phyloP scores from a whole-genome alignment of 2,329 filamentous ascomycete species.

The Diaporthe longicolla region DNA sequence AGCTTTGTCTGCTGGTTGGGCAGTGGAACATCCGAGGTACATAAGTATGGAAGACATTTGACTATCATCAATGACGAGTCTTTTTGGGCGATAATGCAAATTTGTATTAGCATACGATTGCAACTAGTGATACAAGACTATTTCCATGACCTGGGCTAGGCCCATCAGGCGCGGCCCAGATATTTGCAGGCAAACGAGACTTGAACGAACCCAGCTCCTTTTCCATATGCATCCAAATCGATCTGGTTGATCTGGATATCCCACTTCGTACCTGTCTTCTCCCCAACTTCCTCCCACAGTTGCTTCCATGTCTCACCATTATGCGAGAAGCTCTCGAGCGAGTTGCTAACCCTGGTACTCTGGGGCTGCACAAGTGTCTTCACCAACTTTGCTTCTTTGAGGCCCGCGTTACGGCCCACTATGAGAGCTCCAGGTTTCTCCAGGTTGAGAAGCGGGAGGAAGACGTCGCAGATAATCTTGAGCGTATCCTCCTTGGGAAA shows the following conservation, averaged over 20 bases:
- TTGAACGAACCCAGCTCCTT: background rate
- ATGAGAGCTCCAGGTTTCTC: background rate
- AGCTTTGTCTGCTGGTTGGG: background rate
- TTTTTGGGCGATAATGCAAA: background rate
- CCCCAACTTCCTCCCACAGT: background rate
- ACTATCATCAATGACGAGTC: background rate
- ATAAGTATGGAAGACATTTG: background rate
- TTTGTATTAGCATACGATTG: background rate
- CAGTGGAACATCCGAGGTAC: background rate
- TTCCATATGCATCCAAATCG: background rate
- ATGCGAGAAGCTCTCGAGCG: constrained; percentile 3
- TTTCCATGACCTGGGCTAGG: background rate
- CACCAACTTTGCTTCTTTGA: background rate
- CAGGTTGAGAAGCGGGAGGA: background rate
- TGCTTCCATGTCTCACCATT: background rate
- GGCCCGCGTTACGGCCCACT: background rate
- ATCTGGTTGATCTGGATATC: background rate
- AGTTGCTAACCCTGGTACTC: background rate
- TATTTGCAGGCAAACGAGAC: background rate
- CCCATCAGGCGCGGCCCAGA: background rate
- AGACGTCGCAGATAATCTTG: background rate
- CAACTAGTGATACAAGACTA: background rate
- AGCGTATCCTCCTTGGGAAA: background rate
- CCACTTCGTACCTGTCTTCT: background rate
- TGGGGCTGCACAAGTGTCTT: constrained; percentile 6